Evolutionary conservation across 352 stramenopile genomes (phyloP).

Genomic region (Phytophthora ohioensis): DNA sequence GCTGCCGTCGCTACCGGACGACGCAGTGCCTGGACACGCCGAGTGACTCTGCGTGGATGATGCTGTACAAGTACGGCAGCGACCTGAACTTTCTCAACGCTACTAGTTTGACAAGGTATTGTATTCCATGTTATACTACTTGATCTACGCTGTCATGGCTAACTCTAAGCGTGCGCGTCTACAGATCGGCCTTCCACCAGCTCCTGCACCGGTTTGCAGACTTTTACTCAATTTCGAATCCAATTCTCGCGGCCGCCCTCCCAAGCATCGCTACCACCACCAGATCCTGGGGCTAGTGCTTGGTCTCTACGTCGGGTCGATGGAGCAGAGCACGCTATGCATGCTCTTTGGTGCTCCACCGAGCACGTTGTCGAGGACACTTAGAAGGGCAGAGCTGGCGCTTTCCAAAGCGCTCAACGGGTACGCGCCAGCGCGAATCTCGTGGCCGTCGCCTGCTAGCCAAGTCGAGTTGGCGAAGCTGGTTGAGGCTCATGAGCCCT

Average conservation of each 20-base stretch:
- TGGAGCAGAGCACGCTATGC: no score
- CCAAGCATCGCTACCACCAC: constrained; percentile 10
- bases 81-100: not conserved
- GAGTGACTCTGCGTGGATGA: not conserved
- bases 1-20: not conserved
- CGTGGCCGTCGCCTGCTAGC: constrained; percentile 3
- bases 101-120: constrained; percentile 2
- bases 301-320: no score
- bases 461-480: not conserved
- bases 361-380: constrained; percentile 3
- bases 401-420: not conserved
- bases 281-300: not conserved
- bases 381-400: not conserved
- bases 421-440: constrained; percentile 1
- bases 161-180: not conserved
- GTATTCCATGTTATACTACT: not conserved
- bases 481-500: constrained; percentile 6
- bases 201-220: constrained; percentile 1
- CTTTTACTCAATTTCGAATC: constrained; percentile 1
- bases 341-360: constrained; percentile 2
- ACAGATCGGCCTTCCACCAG: not conserved
- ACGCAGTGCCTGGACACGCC: constrained; percentile 10
- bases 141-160: not conserved
- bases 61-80: constrained; percentile 12
- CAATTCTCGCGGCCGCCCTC: not conserved